Percentiles rank a stretch among this genome's conserved stretches.
phyloP scores from a whole-genome alignment of 495 filamentous ascomycete genomes.

The Talaromyces proteolyticus region DNA sequence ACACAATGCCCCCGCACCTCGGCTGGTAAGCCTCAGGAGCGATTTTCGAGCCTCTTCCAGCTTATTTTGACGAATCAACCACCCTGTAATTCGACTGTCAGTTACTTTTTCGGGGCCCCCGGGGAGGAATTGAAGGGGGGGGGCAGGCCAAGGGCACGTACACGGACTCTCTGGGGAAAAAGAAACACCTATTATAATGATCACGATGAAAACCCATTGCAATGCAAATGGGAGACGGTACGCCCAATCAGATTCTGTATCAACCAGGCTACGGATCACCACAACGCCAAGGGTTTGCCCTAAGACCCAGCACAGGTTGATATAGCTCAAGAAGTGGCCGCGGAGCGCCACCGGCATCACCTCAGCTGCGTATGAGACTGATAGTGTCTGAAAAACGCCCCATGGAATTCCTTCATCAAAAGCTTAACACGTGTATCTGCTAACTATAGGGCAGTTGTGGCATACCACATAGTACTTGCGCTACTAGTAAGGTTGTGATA shows the following conservation, averaged over 20 bases:
- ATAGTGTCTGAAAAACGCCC: conserved; percentile 46
- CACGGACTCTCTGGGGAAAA: conserved; percentile 65
- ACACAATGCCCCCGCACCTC: conserved; percentile 47
- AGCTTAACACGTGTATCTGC: no score
- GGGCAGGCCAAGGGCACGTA: no score
- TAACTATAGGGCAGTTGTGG: no score
- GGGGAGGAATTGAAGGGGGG: no score
- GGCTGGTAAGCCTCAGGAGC: conserved; percentile 49
- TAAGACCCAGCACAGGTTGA: conserved; percentile 42
- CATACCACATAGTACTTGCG: conserved; percentile 6
- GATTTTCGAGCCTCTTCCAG: conserved; percentile 54
- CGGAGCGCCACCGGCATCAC: conserved; percentile 38
- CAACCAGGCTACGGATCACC: conserved; percentile 39
- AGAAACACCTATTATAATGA: conserved; percentile 55
- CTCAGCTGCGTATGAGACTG: conserved; percentile 47
- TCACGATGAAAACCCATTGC: conserved; percentile 71
- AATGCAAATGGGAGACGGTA: conserved; percentile 59
- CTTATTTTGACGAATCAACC: conserved; percentile 63
- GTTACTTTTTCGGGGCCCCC: no score
- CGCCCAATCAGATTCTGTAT: conserved; percentile 39
- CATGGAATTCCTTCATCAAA: conserved; percentile 18
- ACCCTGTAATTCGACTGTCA: no score
- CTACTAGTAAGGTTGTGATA: conserved; percentile 6
- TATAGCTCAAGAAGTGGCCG: conserved; percentile 37
- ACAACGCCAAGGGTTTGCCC: conserved; percentile 54